A percentile compares a stretch with the other conserved stretches of the same genome.
phyloP scores from a whole-genome alignment of 257 asterid species.

The Solanum chmielewskii region DNA sequence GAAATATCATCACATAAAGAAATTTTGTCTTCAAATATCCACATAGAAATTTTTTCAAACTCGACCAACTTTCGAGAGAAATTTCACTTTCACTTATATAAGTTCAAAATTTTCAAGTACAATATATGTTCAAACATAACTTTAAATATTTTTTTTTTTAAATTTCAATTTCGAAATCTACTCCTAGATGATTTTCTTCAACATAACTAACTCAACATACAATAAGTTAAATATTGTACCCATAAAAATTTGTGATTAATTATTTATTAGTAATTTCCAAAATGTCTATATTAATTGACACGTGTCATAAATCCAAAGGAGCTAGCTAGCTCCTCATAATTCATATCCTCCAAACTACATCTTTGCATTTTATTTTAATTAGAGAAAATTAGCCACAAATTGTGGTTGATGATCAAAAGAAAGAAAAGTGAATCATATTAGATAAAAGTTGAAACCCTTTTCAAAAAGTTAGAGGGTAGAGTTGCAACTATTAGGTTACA shows the following conservation, averaged over 20 bases:
- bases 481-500: neutral
- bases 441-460: neutral
- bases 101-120: no score
- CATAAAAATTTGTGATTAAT: neutral
- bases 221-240: neutral
- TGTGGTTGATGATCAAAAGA: neutral
- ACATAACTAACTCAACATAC: neutral
- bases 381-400: neutral
- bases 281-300: neutral
- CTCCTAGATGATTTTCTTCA: no score
- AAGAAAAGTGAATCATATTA: neutral
- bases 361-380: neutral
- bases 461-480: neutral
- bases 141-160: no score
- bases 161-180: neutral
- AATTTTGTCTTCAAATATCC: neutral
- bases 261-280: no score
- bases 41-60: neutral
- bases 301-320: neutral
- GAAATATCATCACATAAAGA: no score
- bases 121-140: no score
- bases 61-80: neutral
- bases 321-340: neutral
- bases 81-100: neutral
- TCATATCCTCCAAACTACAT: neutral